These are phyloP conservation scores for Brassica hybrid DNA, from an alignment of 441 rosid species.

Conservation along the genomic window DNA sequence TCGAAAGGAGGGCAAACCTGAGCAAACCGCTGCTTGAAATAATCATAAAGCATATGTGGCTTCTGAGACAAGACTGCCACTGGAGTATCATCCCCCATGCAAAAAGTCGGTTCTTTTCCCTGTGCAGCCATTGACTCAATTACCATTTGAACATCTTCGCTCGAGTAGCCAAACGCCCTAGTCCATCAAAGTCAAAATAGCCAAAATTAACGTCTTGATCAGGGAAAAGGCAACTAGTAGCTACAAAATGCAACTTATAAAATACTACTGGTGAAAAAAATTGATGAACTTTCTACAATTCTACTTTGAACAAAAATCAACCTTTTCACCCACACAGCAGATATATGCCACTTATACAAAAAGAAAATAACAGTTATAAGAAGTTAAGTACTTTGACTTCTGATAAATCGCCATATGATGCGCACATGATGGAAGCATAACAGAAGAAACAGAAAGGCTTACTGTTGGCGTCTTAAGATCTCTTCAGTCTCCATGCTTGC, in stretches of 20 bases:
- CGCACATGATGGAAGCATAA: conserved; percentile 16
- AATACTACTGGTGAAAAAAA: neutral
- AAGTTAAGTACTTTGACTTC: neutral
- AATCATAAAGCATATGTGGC: conserved; percentile 96
- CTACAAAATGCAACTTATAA: neutral
- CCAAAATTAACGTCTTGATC: conserved; percentile 28
- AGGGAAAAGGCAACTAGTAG: neutral
- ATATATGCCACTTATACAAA: conserved; percentile 13
- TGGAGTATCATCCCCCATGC: conserved; percentile 98
- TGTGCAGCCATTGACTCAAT: conserved; percentile 98
- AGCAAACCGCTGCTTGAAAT: conserved; percentile 99
- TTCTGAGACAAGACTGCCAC: conserved; percentile 88
- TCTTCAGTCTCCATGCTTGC: conserved; percentile 82
- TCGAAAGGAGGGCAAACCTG: conserved; percentile 63
- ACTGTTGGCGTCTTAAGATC: conserved; percentile 90
- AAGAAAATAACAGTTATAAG: conserved; percentile 1
- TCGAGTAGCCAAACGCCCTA: conserved; percentile 99
- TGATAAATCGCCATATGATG: conserved; percentile 16
- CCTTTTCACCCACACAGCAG: conserved; percentile 11
- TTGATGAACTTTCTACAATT: conserved; percentile 2
- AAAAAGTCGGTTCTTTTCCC: conserved; percentile 97
- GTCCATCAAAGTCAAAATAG: conserved; percentile 28
- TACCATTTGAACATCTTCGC: conserved; percentile 99
- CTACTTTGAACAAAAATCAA: conserved; percentile 11
- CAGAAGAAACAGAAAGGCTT: conserved; percentile 51